Conservation (phyloP, 2,329 filamentous ascomycete genomes). For the Colletotrichum sojae region DNA sequence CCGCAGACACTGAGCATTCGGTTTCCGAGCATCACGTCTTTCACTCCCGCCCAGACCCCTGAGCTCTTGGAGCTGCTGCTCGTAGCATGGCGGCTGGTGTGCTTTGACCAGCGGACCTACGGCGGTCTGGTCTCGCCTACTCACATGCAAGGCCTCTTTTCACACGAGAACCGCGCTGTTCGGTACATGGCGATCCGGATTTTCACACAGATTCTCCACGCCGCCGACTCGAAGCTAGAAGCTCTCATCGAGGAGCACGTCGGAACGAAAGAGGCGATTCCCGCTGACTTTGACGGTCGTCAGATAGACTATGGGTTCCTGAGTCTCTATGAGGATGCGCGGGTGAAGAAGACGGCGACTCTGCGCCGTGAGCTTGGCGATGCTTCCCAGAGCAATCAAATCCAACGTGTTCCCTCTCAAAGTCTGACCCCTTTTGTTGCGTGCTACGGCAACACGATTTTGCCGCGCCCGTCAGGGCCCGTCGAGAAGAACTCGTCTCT, state of each 20-base stretch:
- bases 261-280: slow-evolving; percentile 70
- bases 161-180: slow-evolving; percentile 70
- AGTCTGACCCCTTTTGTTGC: slow-evolving; percentile 73
- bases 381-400: slow-evolving; percentile 40
- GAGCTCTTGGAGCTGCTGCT: slow-evolving; percentile 66
- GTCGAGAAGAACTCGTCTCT: slow-evolving; percentile 60
- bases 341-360: slow-evolving; percentile 61
- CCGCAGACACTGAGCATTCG: slow-evolving; percentile 33
- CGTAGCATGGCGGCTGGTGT: slow-evolving; percentile 83
- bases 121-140: slow-evolving; percentile 74
- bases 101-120: slow-evolving; percentile 80
- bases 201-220: slow-evolving; percentile 83
- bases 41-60: slow-evolving; percentile 24
- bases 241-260: slow-evolving; percentile 78
- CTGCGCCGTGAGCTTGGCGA: slow-evolving; percentile 56
- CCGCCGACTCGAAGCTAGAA: slow-evolving; percentile 84
- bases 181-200: slow-evolving; percentile 87
- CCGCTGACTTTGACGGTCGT: slow-evolving; percentile 82
- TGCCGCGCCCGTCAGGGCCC: slow-evolving; percentile 73
- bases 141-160: slow-evolving; percentile 78
- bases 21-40: slow-evolving; percentile 32
- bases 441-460: slow-evolving; percentile 75
- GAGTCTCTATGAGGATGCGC: slow-evolving; percentile 69
- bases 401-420: slow-evolving; percentile 50
- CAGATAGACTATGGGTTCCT: slow-evolving; percentile 84